phyloP scores from a whole-genome alignment of 352 stramenopile species.

The Phytophthora pinifolia region DNA sequence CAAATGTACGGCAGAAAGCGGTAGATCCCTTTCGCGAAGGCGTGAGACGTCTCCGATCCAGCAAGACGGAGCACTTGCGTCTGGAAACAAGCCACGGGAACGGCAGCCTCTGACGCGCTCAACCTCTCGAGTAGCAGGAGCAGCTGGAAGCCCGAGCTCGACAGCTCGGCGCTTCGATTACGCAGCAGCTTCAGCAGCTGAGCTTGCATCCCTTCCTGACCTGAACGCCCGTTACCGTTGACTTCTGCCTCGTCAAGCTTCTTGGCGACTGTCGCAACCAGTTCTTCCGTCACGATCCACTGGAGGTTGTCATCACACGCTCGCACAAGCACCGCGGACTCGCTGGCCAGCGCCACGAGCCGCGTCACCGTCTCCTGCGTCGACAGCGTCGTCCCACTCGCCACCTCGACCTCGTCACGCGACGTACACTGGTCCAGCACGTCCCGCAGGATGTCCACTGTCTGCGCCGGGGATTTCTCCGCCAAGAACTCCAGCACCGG shows the following conservation, averaged over 20 bases:
- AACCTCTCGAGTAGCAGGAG: slow-evolving; percentile 48
- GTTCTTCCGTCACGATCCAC: slow-evolving; percentile 57
- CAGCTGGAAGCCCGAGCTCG: slow-evolving; percentile 47
- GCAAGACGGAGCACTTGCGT: slow-evolving; percentile 41
- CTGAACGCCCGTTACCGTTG: slow-evolving; percentile 13
- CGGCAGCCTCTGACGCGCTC: slow-evolving; percentile 11
- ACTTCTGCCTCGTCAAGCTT: slow-evolving; percentile 22
- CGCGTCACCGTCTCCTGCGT: slow-evolving; percentile 16
- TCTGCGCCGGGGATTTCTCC: slow-evolving; percentile 38
- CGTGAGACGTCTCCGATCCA: slow-evolving; percentile 20
- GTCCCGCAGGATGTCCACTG: slow-evolving; percentile 50
- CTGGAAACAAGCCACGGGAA: slow-evolving; percentile 42
- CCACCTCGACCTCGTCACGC: not conserved
- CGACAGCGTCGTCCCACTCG: not conserved
- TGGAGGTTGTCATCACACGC: slow-evolving; percentile 63
- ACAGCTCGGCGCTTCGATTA: slow-evolving; percentile 38
- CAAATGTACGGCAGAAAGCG: slow-evolving; percentile 63
- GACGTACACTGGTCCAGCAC: slow-evolving; percentile 36
- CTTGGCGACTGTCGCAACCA: slow-evolving; percentile 32
- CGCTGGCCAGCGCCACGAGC: slow-evolving; percentile 37
- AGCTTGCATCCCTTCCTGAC: slow-evolving; percentile 6
- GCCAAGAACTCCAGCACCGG: slow-evolving; percentile 45
- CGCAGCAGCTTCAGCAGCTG: slow-evolving; percentile 34
- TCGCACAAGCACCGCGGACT: slow-evolving; percentile 37
- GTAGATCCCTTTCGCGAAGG: slow-evolving; percentile 43